Evolutionary conservation across 345 rosid species (phyloP).

Genomic region (Citrus cavaleriei): DNA sequence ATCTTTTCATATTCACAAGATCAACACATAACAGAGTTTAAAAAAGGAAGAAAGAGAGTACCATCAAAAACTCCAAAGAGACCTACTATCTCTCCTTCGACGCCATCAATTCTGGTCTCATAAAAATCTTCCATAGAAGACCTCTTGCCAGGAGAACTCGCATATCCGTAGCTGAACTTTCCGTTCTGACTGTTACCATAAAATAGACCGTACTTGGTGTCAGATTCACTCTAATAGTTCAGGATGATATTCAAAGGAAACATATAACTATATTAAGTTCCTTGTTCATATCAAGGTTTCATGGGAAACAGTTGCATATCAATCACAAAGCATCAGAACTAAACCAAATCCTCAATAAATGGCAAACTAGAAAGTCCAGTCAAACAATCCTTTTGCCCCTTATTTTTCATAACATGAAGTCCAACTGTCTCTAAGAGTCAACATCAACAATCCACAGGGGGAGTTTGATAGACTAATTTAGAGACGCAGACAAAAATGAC

Average conservation of each 20-base stretch:
- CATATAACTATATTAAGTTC: neutral
- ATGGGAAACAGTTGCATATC: neutral
- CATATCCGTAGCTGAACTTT: conserved; percentile 97
- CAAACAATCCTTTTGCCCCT: neutral
- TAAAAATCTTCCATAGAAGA: conserved; percentile 99
- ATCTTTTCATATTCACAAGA: neutral
- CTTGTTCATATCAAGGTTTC: neutral
- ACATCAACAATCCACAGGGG: neutral
- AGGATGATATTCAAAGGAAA: neutral
- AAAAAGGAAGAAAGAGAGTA: conserved; percentile 24
- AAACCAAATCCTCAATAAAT: neutral
- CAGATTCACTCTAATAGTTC: conserved; percentile 6
- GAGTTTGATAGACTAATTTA: neutral
- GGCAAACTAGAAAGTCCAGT: neutral
- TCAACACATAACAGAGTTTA: neutral
- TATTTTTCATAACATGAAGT: neutral
- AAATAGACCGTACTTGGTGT: conserved; percentile 8
- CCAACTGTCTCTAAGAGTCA: neutral
- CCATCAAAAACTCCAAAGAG: conserved; percentile 99
- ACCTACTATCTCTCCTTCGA: conserved; percentile 92
- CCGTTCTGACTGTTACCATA: conserved; percentile 70
- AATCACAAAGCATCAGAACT: neutral
- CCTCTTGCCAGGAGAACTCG: conserved; percentile 95
- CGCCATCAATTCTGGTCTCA: conserved; percentile 91
- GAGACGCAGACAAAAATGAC: neutral